Conservation (phyloP, 768 basidiomycete genomes). For the Grammothele lineata region DNA sequence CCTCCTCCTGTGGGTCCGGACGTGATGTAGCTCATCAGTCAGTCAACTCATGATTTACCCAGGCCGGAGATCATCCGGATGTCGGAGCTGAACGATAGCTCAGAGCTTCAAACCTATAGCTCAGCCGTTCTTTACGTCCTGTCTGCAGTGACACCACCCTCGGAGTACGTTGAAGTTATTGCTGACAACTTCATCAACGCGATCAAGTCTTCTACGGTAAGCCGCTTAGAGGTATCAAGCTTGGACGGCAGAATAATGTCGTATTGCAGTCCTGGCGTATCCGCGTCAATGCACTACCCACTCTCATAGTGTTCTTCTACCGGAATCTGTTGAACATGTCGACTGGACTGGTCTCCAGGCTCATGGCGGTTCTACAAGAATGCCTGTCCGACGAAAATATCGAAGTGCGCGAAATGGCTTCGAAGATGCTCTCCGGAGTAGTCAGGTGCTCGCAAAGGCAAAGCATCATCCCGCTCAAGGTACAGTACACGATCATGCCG, state of each 20-base stretch:
- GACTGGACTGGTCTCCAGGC: constrained; percentile 56
- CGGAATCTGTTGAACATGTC: constrained; percentile 80
- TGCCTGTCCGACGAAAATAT: constrained; percentile 89
- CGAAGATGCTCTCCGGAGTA: constrained; percentile 80
- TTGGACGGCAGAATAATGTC: no score
- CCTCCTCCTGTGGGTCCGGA: constrained; percentile 59
- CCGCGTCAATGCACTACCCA: constrained; percentile 82
- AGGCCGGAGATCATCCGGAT: constrained; percentile 88
- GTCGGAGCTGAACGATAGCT: constrained; percentile 84
- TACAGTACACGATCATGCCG: constrained; percentile 25
- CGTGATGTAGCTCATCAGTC: no score
- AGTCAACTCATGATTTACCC: constrained; percentile 4
- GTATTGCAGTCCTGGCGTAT: constrained; percentile 82
- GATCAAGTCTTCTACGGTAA: constrained; percentile 74
- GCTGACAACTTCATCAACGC: constrained; percentile 60
- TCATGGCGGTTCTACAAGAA: constrained; percentile 80
- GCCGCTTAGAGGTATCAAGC: no score
- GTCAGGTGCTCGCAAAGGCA: constrained; percentile 88
- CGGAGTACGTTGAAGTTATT: constrained; percentile 58
- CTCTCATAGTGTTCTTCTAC: constrained; percentile 87
- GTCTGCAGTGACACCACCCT: constrained; percentile 74
- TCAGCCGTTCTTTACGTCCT: constrained; percentile 78
- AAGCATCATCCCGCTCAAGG: constrained; percentile 81
- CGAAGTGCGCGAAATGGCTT: constrained; percentile 90
- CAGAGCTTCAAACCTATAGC: constrained; percentile 78